Conservation (phyloP, 306 rosid genomes). For the Macrotyloma uniflorum region DNA sequence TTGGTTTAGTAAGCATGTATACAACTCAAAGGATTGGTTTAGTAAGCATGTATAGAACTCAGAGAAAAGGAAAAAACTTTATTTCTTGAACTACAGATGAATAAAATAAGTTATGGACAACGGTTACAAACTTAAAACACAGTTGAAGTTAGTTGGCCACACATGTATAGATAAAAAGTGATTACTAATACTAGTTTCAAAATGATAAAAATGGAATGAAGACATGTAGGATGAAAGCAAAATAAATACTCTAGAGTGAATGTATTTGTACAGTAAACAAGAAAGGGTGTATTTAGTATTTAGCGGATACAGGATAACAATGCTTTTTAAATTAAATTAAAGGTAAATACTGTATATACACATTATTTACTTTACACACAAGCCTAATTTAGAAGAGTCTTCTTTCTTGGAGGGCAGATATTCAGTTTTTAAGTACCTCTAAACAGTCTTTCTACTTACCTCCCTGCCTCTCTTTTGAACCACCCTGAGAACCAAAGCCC, state of each 20-base stretch:
- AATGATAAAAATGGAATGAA: slow-evolving; percentile 11
- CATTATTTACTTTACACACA: neutral
- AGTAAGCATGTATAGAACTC: neutral
- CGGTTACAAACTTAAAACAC: neutral
- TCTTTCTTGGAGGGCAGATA: neutral
- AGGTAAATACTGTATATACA: neutral
- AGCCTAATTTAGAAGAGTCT: neutral
- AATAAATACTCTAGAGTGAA: neutral
- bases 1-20: too few relatives aligned
- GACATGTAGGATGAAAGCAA: neutral
- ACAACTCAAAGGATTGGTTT: too few relatives aligned
- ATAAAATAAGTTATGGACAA: neutral
- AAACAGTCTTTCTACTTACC: slow-evolving; percentile 64
- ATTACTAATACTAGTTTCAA: neutral
- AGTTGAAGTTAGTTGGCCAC: slow-evolving; percentile 4
- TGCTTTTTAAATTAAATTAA: neutral
- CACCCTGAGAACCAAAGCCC: slow-evolving; percentile 99
- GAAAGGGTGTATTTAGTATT: neutral
- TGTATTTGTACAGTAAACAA: neutral
- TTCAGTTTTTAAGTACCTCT: neutral
- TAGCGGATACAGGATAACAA: neutral
- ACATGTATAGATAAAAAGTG: slow-evolving; percentile 7
- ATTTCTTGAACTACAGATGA: slow-evolving; percentile 2
- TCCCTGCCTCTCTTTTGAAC: slow-evolving; percentile 91
- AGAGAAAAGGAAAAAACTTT: neutral